Conservation (phyloP, 208 protist genomes). For the Angomonas ambiguus region DNA sequence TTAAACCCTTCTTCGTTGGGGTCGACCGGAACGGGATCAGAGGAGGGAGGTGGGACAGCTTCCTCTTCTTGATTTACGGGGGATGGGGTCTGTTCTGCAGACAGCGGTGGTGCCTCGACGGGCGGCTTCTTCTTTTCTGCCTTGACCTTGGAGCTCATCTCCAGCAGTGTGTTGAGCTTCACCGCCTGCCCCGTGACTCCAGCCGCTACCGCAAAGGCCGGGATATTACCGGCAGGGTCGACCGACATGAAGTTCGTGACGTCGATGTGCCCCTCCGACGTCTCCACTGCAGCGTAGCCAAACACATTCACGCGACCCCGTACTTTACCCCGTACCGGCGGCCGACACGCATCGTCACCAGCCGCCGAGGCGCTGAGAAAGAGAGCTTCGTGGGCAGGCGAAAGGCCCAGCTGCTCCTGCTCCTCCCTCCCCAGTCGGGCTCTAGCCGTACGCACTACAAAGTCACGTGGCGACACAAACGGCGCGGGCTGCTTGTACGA, state of each 20-base stretch:
- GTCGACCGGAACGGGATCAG: too few species aligned
- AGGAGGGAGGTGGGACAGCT: background rate
- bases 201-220: background rate
- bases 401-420: background rate
- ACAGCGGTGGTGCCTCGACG: background rate
- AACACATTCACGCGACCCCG: background rate
- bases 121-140: background rate
- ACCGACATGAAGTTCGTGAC: background rate
- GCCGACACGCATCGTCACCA: too few species aligned
- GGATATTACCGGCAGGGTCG: background rate
- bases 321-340: too few species aligned
- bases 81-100: background rate
- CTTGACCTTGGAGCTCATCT: background rate
- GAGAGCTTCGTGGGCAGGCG: background rate
- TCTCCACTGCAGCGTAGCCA: background rate
- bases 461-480: constrained; percentile 21
- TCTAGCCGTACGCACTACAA: constrained; percentile 3
- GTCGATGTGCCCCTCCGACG: background rate
- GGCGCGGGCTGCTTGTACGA: constrained; percentile 16
- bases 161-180: background rate
- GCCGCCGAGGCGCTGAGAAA: too few species aligned
- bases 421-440: background rate
- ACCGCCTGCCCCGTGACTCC: background rate
- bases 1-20: background rate
- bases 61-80: too few species aligned